These are phyloP conservation scores for Prototheca cutis DNA, from an alignment of 163 green algal species.

Conservation along the genomic window DNA sequence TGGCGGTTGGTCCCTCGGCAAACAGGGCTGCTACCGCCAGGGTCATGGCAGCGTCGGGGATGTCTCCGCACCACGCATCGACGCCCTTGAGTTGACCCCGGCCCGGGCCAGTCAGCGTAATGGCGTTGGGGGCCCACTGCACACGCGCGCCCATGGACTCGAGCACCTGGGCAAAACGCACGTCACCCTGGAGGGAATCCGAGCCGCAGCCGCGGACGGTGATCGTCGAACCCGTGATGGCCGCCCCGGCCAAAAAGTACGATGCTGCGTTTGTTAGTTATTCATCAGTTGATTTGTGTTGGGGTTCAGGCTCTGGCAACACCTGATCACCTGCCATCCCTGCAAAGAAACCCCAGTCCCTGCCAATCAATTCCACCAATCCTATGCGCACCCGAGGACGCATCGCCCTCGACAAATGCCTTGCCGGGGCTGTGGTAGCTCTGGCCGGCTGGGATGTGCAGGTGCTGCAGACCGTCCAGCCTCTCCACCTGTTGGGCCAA, in stretches of 20 bases:
- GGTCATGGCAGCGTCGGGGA: slow-evolving; percentile 98
- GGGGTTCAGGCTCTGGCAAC: no score
- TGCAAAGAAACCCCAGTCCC: no score
- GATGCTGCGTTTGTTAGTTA: no score
- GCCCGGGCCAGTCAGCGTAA: slow-evolving; percentile 78
- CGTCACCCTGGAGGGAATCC: slow-evolving; percentile 91
- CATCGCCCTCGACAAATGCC: slow-evolving; percentile 94
- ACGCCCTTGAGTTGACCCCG: slow-evolving; percentile 68
- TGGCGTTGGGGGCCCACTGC: slow-evolving; percentile 78
- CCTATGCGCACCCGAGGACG: slow-evolving; percentile 53
- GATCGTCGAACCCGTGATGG: slow-evolving; percentile 87
- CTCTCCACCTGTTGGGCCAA: no score
- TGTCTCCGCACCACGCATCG: slow-evolving; percentile 95
- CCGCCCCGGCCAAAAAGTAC: slow-evolving; percentile 95
- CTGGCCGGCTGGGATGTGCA: slow-evolving; percentile 58
- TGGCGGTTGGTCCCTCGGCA: slow-evolving; percentile 73
- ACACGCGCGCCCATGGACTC: slow-evolving; percentile 89
- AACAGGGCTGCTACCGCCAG: slow-evolving; percentile 90
- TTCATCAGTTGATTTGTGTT: no score
- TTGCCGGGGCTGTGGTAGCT: slow-evolving; percentile 81
- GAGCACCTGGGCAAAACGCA: slow-evolving; percentile 95
- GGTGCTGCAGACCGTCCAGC: slow-evolving; percentile 70
- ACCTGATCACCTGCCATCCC: no score
- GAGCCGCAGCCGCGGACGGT: slow-evolving; percentile 87
- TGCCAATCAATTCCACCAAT: no score